These are phyloP conservation scores for Podaxis pistillaris DNA, from an alignment of 768 basidiomycete species.

Conservation along the genomic window DNA sequence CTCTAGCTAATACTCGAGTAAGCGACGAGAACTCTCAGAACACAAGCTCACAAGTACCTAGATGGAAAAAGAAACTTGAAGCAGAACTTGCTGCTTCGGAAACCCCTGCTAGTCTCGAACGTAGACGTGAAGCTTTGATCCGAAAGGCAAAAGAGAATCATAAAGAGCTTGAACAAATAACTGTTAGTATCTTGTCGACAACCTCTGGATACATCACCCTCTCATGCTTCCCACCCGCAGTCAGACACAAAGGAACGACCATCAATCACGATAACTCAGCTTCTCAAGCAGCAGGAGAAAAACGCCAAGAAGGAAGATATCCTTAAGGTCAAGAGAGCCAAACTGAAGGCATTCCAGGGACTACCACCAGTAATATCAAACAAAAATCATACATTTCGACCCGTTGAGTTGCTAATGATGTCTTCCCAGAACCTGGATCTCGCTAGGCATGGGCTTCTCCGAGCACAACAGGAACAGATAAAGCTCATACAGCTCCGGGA, in stretches of 20 bases:
- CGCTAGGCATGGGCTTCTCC: constrained; percentile 39
- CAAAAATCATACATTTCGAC: neutral
- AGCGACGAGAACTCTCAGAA: constrained; percentile 8
- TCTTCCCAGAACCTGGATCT: constrained; percentile 42
- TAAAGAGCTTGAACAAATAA: constrained; percentile 33
- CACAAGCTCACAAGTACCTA: constrained; percentile 14
- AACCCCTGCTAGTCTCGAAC: constrained; percentile 30
- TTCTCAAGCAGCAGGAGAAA: constrained; percentile 36
- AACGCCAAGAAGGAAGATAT: constrained; percentile 35
- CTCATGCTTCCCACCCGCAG: constrained; percentile 19
- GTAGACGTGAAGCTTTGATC: constrained; percentile 37
- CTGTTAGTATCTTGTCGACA: constrained; percentile 22
- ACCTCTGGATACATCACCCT: neutral
- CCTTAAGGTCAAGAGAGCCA: constrained; percentile 42
- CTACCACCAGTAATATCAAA: constrained; percentile 40
- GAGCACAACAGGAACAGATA: constrained; percentile 41
- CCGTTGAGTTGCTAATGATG: neutral
- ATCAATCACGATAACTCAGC: constrained; percentile 34
- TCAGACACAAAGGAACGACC: constrained; percentile 29
- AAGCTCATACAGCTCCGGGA: constrained; percentile 47
- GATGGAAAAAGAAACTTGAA: constrained; percentile 34
- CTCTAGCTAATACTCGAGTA: constrained; percentile 35
- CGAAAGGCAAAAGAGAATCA: constrained; percentile 49
- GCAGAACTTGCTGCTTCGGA: constrained; percentile 25
- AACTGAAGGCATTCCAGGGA: constrained; percentile 45